These are phyloP conservation scores for Tolypocladium ovalisporum DNA, from an alignment of 2,329 filamentous ascomycete genomes.

Conservation along the genomic window DNA sequence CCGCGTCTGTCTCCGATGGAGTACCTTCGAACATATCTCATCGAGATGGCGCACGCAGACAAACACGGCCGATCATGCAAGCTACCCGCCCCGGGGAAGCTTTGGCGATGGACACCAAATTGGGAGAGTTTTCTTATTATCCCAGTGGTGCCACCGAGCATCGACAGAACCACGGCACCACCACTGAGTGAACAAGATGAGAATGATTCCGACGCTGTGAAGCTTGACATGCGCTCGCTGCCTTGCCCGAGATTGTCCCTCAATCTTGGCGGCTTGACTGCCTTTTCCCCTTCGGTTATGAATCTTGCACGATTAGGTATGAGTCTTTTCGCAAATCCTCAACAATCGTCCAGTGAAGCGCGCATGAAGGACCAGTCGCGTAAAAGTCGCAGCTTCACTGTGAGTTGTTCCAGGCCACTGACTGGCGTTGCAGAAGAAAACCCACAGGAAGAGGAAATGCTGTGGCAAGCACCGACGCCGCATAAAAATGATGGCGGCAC, in stretches of 20 bases:
- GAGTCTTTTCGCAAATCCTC: background rate
- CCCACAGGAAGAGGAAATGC: background rate
- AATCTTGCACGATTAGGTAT: constrained; percentile 6
- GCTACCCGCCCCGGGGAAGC: constrained; percentile 16
- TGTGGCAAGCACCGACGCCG: background rate
- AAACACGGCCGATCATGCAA: constrained; percentile 14
- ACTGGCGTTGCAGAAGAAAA: background rate
- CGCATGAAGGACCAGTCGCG: background rate
- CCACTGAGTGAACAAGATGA: background rate
- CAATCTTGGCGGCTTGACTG: constrained; percentile 14
- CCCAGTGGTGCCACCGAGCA: constrained; percentile 17
- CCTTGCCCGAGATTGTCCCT: constrained; percentile 20
- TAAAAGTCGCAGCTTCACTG: background rate
- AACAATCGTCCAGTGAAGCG: background rate
- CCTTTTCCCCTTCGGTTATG: constrained; percentile 14
- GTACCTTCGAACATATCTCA: constrained; percentile 22
- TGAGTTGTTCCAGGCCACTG: background rate
- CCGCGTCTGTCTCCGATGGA: constrained; percentile 29
- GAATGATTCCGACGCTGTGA: constrained; percentile 9
- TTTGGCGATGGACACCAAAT: constrained; percentile 22
- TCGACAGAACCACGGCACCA: constrained; percentile 6
- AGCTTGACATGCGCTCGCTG: background rate
- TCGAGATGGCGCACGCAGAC: constrained; percentile 19
- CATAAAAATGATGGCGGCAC: background rate
- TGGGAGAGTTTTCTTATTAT: constrained; percentile 27